Conservation (phyloP, 1,139 yeast species). For the Nakaseomyces delphensis region DNA sequence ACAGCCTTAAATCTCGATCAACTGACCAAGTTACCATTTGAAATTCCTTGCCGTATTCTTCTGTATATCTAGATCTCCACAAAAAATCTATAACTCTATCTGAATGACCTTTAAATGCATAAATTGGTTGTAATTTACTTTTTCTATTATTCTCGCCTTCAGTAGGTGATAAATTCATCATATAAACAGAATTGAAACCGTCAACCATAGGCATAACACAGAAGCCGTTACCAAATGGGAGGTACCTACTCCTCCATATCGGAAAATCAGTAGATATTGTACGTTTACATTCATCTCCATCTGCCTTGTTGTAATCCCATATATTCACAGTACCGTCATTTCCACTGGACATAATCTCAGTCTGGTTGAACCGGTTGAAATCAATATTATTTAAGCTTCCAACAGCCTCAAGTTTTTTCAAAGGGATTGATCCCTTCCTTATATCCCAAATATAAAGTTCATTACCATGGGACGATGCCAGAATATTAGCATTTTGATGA, state of each 20-base stretch:
- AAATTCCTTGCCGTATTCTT: slow-evolving; percentile 62
- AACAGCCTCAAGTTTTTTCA: slow-evolving; percentile 42
- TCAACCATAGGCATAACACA: slow-evolving; percentile 88
- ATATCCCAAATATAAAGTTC: slow-evolving; percentile 80
- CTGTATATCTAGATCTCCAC: slow-evolving; percentile 62
- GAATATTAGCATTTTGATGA: slow-evolving; percentile 57
- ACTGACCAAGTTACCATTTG: slow-evolving; percentile 92
- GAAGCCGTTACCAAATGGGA: slow-evolving; percentile 89
- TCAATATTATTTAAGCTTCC: slow-evolving; percentile 89
- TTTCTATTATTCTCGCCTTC: slow-evolving; percentile 30
- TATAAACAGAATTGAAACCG: slow-evolving; percentile 66
- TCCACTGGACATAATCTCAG: slow-evolving; percentile 67
- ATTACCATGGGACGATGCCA: slow-evolving; percentile 83
- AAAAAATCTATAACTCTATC: slow-evolving; percentile 81
- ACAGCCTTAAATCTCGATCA: slow-evolving; percentile 73
- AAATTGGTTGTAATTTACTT: slow-evolving; percentile 46
- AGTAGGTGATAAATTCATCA: slow-evolving; percentile 43
- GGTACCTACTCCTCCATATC: slow-evolving; percentile 74
- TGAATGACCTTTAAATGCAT: slow-evolving; percentile 68
- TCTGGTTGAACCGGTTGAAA: slow-evolving; percentile 53
- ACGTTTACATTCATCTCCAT: slow-evolving; percentile 41
- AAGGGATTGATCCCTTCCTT: slow-evolving; percentile 71
- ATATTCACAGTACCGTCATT: slow-evolving; percentile 80
- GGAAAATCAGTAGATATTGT: slow-evolving; percentile 72
- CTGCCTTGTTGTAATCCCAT: slow-evolving; percentile 55